Conservation (phyloP, 1,139 yeast species). For the Protomyces pachydermus region DNA sequence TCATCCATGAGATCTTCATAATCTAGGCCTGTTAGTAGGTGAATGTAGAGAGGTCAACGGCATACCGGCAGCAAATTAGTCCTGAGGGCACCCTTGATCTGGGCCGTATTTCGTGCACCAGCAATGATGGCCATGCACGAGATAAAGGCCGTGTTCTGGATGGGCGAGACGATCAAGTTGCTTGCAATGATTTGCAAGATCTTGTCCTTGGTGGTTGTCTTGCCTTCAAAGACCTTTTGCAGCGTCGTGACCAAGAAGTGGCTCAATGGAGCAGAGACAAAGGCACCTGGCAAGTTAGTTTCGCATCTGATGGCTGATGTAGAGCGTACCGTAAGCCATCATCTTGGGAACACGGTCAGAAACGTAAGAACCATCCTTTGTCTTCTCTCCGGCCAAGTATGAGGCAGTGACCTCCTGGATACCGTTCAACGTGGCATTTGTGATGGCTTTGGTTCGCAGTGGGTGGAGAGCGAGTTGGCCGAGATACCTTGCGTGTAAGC, state of each 20-base stretch:
- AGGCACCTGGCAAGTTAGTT: slow-evolving; percentile 36
- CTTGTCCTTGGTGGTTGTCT: slow-evolving; percentile 41
- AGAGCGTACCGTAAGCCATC: slow-evolving; percentile 59
- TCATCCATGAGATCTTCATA: slow-evolving; percentile 57
- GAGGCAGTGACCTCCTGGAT: slow-evolving; percentile 42
- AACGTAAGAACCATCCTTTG: slow-evolving; percentile 41
- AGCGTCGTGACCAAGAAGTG: slow-evolving; percentile 47
- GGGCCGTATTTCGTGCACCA: slow-evolving; percentile 39
- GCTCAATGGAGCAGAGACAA: slow-evolving; percentile 67
- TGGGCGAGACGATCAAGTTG: slow-evolving; percentile 60
- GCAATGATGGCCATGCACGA: slow-evolving; percentile 45
- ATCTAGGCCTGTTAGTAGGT: not conserved
- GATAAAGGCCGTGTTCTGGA: slow-evolving; percentile 54
- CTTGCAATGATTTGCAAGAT: slow-evolving; percentile 57
- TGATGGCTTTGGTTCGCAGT: slow-evolving; percentile 39
- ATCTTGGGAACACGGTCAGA: slow-evolving; percentile 53
- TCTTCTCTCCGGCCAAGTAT: slow-evolving; percentile 41
- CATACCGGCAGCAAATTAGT: slow-evolving; percentile 50
- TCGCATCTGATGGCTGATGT: not conserved
- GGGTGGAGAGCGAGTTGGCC: slow-evolving; percentile 24
- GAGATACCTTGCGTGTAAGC: not conserved
- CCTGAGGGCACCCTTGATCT: slow-evolving; percentile 45
- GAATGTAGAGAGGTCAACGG: not conserved
- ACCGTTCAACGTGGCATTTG: slow-evolving; percentile 42
- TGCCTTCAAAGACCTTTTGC: slow-evolving; percentile 40